Conservation (phyloP, 768 basidiomycete species). For the Kwoniella europaea region DNA sequence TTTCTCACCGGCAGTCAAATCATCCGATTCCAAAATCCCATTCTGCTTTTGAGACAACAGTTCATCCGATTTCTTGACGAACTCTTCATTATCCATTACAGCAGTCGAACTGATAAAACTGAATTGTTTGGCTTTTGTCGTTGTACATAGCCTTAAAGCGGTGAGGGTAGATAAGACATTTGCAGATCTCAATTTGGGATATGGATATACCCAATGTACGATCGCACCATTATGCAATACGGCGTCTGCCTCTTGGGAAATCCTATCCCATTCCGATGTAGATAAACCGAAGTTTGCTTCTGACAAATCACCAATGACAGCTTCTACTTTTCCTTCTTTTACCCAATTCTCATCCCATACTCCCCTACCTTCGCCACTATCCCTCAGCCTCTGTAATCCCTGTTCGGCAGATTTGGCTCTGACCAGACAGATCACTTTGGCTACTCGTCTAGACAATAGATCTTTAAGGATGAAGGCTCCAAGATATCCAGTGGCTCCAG, state of each 20-base stretch:
- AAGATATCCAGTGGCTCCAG: conserved; percentile 95
- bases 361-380: conserved; percentile 74
- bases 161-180: conserved; percentile 93
- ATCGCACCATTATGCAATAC: conserved; percentile 96
- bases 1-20: conserved; percentile 79
- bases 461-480: conserved; percentile 89
- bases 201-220: conserved; percentile 99
- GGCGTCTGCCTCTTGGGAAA: conserved; percentile 76
- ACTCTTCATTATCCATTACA: conserved; percentile 88
- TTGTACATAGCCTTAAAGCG: conserved; percentile 72
- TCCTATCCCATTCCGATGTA: conserved; percentile 67
- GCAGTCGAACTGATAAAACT: conserved; percentile 95
- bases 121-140: conserved; percentile 71
- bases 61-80: conserved; percentile 82
- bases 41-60: conserved; percentile 61
- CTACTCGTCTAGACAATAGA: conserved; percentile 71
- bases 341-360: conserved; percentile 91
- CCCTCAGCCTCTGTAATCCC: conserved; percentile 72
- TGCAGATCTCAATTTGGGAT: conserved; percentile 84
- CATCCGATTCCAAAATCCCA: conserved; percentile 84
- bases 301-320: conserved; percentile 82
- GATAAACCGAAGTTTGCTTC: conserved; percentile 75
- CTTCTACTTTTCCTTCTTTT: conserved; percentile 69
- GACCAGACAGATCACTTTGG: conserved; percentile 90
- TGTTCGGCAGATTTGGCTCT: conserved; percentile 70